Evolutionary conservation across 1,139 yeast species (phyloP).

Genomic region (Yamadazyma jaroonii): DNA sequence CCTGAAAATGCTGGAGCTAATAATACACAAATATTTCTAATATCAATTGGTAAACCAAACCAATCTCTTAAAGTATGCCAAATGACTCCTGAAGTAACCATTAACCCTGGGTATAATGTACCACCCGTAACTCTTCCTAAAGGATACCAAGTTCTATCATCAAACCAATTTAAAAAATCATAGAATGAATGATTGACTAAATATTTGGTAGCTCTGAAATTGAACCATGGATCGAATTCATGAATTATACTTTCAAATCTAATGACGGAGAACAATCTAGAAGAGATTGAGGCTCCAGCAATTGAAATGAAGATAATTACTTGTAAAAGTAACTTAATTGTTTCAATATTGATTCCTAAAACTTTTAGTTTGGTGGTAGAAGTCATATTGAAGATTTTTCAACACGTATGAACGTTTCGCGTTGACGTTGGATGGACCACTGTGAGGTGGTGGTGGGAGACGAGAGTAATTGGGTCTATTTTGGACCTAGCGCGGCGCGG

Average conservation of each 20-base stretch:
- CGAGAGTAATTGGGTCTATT: too few relatives aligned
- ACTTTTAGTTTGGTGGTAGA: conserved; percentile 16
- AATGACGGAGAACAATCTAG: conserved; percentile 77
- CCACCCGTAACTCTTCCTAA: conserved; percentile 99
- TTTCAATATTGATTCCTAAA: conserved; percentile 37
- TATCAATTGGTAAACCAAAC: conserved; percentile 83
- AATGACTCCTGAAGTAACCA: conserved; percentile 93
- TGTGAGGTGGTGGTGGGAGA: too few relatives aligned
- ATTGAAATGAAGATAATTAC: conserved; percentile 65
- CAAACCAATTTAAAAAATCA: conserved; percentile 97
- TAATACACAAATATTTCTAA: conserved; percentile 92
- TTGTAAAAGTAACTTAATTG: conserved; percentile 52
- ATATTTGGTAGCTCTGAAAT: conserved; percentile 91
- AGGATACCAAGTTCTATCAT: conserved; percentile 99
- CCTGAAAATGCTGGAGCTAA: conserved; percentile 97
- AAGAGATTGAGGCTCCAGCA: conserved; percentile 88
- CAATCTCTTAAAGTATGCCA: conserved; percentile 68
- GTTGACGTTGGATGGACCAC: too few relatives aligned
- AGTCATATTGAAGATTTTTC: conserved; percentile 2
- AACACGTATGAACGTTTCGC: conserved; percentile 1
- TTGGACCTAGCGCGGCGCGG: too few relatives aligned
- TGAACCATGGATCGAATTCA: conserved; percentile 99
- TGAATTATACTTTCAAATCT: conserved; percentile 95
- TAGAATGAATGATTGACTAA: conserved; percentile 80
- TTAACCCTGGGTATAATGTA: conserved; percentile 94